Conservation (phyloP, 192 early-diverging fungal genomes). For the Pecoramyces ruminantium region DNA sequence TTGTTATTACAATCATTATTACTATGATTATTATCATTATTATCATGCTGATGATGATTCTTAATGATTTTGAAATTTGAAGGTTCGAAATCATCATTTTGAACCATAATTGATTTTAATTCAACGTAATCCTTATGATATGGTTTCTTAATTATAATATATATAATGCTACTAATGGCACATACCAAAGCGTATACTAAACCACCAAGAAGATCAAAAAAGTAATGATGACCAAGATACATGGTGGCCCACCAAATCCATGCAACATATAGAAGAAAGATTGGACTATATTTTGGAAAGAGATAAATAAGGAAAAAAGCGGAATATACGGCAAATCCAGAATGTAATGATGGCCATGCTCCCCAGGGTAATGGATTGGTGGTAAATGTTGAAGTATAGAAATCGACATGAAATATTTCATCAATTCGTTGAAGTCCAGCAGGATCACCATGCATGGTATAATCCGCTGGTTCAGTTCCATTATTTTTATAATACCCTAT, state of each 20-base stretch:
- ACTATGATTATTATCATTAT: too few relatives aligned
- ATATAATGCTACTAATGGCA: neutral
- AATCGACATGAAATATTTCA: constrained; percentile 34
- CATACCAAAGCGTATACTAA: constrained; percentile 34
- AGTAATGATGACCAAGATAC: constrained; percentile 59
- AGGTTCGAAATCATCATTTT: too few relatives aligned
- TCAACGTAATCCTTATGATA: neutral
- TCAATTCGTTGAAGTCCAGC: constrained; percentile 53
- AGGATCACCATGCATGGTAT: constrained; percentile 46
- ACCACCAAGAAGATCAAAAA: constrained; percentile 51
- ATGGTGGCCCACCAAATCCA: constrained; percentile 71
- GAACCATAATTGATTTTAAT: neutral
- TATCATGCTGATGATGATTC: too few relatives aligned
- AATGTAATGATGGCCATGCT: constrained; percentile 57
- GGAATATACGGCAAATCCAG: constrained; percentile 47
- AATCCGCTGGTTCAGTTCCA: constrained; percentile 34
- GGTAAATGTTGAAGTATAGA: constrained; percentile 47
- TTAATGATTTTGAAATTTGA: too few relatives aligned
- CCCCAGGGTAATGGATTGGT: constrained; percentile 57
- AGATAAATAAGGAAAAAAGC: constrained; percentile 35
- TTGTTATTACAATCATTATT: too few relatives aligned
- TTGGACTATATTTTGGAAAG: neutral
- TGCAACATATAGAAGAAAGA: constrained; percentile 24
- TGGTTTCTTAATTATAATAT: neutral
- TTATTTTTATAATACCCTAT: constrained; percentile 52